A percentile compares a stretch with the other conserved stretches of the same genome.
These are phyloP conservation scores for Lachnellula hyalina DNA, from an alignment of 2,329 filamentous ascomycete genomes.

Conservation along the genomic window DNA sequence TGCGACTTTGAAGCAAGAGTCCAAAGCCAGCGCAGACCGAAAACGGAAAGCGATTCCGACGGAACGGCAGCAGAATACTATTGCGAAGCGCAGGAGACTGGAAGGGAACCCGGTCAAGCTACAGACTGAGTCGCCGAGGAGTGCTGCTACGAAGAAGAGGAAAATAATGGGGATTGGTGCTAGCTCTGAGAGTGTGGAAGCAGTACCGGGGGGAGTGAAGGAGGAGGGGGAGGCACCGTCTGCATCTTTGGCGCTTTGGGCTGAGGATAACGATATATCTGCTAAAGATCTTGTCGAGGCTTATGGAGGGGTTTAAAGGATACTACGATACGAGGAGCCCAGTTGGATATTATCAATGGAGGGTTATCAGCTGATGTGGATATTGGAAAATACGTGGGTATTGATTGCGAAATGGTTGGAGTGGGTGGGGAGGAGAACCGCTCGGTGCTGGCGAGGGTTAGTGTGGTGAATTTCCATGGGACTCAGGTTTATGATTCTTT, in stretches of 20 bases:
- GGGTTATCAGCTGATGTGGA: conserved; percentile 58
- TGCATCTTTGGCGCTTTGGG: conserved; percentile 54
- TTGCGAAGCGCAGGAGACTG: conserved; percentile 31
- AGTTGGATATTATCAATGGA: conserved; percentile 54
- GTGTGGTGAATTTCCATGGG: conserved; percentile 89
- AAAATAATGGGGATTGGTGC: conserved; percentile 52
- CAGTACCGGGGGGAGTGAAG: conserved; percentile 28
- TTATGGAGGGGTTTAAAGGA: conserved; percentile 52
- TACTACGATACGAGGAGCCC: conserved; percentile 41
- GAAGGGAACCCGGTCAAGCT: conserved; percentile 19
- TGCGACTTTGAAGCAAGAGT: conserved; percentile 46
- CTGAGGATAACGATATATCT: conserved; percentile 56
- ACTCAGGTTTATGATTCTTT: conserved; percentile 92
- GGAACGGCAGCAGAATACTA: conserved; percentile 27
- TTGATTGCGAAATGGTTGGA: conserved; percentile 99
- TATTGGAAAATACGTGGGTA: conserved; percentile 82
- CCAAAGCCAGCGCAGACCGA: conserved; percentile 27
- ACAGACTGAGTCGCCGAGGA: background rate
- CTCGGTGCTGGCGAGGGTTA: conserved; percentile 79
- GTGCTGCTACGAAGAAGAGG: conserved; percentile 6
- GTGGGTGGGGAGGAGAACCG: conserved; percentile 64
- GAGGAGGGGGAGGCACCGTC: conserved; percentile 36
- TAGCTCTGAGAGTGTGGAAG: conserved; percentile 38
- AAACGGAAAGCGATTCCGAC: conserved; percentile 31
- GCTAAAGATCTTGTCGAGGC: conserved; percentile 55